Conservation (phyloP, 306 rosid genomes). For the Malus asiatica region DNA sequence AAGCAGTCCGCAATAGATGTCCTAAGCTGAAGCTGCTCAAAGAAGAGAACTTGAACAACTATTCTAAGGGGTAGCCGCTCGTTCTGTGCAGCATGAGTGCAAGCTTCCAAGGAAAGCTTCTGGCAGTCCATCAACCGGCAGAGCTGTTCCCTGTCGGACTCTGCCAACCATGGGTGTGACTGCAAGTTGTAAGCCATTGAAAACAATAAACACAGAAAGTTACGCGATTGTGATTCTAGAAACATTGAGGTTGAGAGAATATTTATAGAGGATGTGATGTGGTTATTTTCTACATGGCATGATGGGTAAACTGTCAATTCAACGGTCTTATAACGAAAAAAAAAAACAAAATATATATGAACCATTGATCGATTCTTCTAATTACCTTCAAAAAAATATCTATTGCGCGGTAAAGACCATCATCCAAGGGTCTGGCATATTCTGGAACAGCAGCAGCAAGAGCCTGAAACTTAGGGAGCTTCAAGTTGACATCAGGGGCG, state of each 20-base stretch:
- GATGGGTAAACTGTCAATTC: background rate
- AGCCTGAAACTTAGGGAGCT: slow-evolving; percentile 81
- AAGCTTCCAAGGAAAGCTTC: slow-evolving; percentile 96
- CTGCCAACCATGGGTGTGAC: slow-evolving; percentile 98
- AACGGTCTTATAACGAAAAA: background rate
- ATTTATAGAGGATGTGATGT: background rate
- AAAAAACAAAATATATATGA: too few relatives aligned
- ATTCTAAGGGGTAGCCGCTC: slow-evolving; percentile 93
- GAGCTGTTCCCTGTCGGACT: slow-evolving; percentile 83
- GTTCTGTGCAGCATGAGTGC: slow-evolving; percentile 96
- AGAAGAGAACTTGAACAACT: slow-evolving; percentile 90
- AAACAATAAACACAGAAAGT: slow-evolving; percentile 14
- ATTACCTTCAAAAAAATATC: slow-evolving; percentile 93
- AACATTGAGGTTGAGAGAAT: background rate
- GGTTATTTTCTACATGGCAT: background rate
- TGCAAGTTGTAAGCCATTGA: slow-evolving; percentile 30
- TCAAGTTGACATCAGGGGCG: slow-evolving; percentile 91
- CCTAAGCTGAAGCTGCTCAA: slow-evolving; percentile 98
- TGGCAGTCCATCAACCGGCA: slow-evolving; percentile 97
- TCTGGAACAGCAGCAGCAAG: slow-evolving; percentile 97
- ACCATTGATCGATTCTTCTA: background rate
- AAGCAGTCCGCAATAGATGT: slow-evolving; percentile 93
- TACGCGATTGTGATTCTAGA: background rate
- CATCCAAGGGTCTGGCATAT: slow-evolving; percentile 90
- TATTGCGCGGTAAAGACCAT: slow-evolving; percentile 91